Conservation (phyloP, 805 yeast species). For the Wickerhamiella hasegawae region DNA sequence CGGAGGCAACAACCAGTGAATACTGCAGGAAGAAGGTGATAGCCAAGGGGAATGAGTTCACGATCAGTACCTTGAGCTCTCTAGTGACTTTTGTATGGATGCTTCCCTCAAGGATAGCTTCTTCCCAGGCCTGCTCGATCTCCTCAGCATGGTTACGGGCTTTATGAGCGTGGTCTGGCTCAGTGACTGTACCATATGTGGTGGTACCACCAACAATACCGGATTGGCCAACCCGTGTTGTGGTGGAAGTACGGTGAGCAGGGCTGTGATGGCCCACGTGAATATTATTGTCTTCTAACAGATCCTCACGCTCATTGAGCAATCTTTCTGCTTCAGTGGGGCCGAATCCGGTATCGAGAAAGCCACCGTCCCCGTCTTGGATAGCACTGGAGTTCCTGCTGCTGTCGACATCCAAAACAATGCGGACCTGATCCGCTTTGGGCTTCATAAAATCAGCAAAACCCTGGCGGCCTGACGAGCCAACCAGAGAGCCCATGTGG, state of each 20-base stretch:
- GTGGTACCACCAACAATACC: background rate
- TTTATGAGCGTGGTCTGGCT: background rate
- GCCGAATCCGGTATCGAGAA: constrained; percentile 16
- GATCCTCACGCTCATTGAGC: constrained; percentile 17
- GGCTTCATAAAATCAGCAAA: constrained; percentile 11
- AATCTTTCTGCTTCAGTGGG: constrained; percentile 18
- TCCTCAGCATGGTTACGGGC: constrained; percentile 4
- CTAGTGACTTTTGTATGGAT: constrained; percentile 15
- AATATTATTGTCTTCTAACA: constrained; percentile 17
- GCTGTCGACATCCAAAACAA: constrained; percentile 4
- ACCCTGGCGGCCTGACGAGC: constrained; percentile 17
- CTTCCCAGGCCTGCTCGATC: constrained; percentile 18
- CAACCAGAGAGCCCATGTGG: constrained; percentile 8
- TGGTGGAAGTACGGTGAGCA: background rate
- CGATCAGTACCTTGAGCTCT: constrained; percentile 17
- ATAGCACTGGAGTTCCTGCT: constrained; percentile 2
- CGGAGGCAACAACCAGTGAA: constrained; percentile 60
- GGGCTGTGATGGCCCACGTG: constrained; percentile 4
- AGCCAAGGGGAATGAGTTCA: constrained; percentile 36
- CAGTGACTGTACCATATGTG: background rate
- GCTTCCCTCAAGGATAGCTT: constrained; percentile 18
- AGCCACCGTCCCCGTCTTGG: constrained; percentile 14
- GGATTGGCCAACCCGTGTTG: background rate
- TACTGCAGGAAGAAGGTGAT: constrained; percentile 58
- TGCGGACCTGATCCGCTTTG: constrained; percentile 1